Base-by-base conservation (phyloP, 495 filamentous ascomycete species). In the Alectoria sarmentosa region DNA sequence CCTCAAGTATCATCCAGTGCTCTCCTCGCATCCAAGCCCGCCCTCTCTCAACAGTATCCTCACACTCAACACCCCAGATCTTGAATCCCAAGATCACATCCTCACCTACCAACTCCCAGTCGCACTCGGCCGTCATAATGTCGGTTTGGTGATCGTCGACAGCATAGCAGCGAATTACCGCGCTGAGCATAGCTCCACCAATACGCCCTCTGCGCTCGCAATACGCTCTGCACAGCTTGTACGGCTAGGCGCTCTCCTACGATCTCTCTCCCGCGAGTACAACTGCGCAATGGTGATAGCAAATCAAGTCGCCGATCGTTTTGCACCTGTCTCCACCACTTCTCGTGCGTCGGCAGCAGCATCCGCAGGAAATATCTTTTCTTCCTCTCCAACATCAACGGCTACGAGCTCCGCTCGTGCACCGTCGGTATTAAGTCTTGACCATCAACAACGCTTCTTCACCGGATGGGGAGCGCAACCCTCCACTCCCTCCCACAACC, bases 61-160 rank as follows among this genome's bases (percentile, higher is more conserved):
- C 67, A 88, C 86, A 70, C 89, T 95, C 72, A 83, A 86, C 61
- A 92, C 90, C n/a, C 88, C 88, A 44, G 93, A 98, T 74, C 84
- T 98, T 60, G 95, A 98, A 73, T 85, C 88, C 6, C 94, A 98
- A 76, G 92, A 97, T 63, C 94, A 98, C 75, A 96, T 98, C 71
- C 78, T 97, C 14, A 86, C 83, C 59, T 97, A 88, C 77, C 94
- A 98, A 73, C 84, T 96, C 2, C 93, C 94, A 26, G 86, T 95
- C 14, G 86, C 89, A n/a, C 83, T 97, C 10, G 69, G 81, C 65
- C 82, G 88, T 21, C 85, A 90, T 70, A 80, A 86, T 65, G 79
- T 94, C 61, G 90, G 91, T 4, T 82, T 98, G 30, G 76, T 98
- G 4, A 80, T 98, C 11, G 78, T 98, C 26, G 94, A 98, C 77